These are phyloP conservation scores for Pleurotus citrinopileatus DNA, from an alignment of 768 basidiomycete species.

Conservation along the genomic window DNA sequence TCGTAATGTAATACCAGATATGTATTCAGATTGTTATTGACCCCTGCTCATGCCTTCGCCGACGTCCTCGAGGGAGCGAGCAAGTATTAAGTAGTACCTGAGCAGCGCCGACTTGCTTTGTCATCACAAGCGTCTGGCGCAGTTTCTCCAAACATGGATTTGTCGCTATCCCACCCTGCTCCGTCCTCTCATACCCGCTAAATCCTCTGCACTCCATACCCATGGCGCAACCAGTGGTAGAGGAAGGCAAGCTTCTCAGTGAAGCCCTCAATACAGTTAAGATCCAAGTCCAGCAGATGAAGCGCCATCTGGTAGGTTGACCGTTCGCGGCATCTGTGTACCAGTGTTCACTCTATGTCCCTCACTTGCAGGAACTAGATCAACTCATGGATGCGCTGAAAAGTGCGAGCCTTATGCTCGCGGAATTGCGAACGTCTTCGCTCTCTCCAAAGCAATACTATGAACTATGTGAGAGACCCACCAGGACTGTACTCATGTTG, in stretches of 20 bases:
- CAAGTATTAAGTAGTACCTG: too few species aligned
- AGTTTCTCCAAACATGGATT: neutral
- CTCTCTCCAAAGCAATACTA: conserved; percentile 98
- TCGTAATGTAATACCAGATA: too few species aligned
- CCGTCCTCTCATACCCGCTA: neutral
- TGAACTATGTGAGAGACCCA: conserved; percentile 75
- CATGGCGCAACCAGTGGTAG: conserved; percentile 47
- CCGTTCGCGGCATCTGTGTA: conserved; percentile 11
- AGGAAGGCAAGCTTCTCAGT: conserved; percentile 83
- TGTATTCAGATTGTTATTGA: too few species aligned
- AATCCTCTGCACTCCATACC: neutral
- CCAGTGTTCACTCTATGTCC: neutral
- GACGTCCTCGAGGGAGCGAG: neutral
- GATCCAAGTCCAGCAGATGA: conserved; percentile 93
- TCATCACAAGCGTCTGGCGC: neutral
- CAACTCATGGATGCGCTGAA: conserved; percentile 99
- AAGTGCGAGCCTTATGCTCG: conserved; percentile 95
- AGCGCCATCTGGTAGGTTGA: conserved; percentile 77
- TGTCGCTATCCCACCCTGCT: neutral
- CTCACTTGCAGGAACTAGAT: conserved; percentile 72
- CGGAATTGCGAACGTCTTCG: conserved; percentile 90
- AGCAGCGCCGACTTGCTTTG: neutral
- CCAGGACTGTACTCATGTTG: neutral
- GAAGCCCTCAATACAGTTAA: conserved; percentile 85
- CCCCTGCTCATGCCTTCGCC: neutral